A percentile compares a stretch with the other conserved stretches of the same genome.
These are phyloP conservation scores for Trichoderma sp. DNA, from an alignment of 2,329 filamentous ascomycete species.

Conservation along the genomic window DNA sequence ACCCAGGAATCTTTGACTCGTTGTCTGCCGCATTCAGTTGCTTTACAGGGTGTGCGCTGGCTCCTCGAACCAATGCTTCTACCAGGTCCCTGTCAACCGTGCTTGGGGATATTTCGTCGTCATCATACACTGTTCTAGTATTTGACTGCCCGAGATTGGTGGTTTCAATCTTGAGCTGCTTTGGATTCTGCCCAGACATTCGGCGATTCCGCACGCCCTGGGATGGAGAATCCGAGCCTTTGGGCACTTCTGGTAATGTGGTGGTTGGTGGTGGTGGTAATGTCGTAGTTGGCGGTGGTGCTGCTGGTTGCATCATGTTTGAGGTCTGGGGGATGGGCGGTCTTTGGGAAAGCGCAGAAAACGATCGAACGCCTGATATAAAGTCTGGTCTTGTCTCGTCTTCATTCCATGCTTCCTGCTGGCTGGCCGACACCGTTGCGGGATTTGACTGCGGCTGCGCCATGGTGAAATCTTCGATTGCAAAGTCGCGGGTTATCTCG, in stretches of 20 bases:
- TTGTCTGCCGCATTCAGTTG: conserved; percentile 34
- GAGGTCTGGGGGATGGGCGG: conserved; percentile 30
- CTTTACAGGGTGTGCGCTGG: conserved; percentile 23
- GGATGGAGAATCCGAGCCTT: conserved; percentile 37
- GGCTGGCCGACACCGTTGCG: background rate
- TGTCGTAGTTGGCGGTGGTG: conserved; percentile 54
- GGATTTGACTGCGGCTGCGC: conserved; percentile 5
- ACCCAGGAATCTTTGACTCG: conserved; percentile 33
- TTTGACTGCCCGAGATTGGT: conserved; percentile 34
- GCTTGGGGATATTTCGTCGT: conserved; percentile 20
- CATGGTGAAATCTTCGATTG: conserved; percentile 80
- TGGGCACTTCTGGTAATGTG: conserved; percentile 49
- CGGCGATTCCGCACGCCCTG: conserved; percentile 71
- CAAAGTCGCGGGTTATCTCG: conserved; percentile 82
- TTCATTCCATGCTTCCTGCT: conserved; percentile 20
- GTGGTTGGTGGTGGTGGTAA: conserved; percentile 54
- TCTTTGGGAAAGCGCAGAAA: conserved; percentile 70
- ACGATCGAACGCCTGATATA: conserved; percentile 52
- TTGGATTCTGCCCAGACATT: conserved; percentile 76
- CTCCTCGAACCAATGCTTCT: background rate
- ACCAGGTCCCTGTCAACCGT: conserved; percentile 19
- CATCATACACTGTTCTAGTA: conserved; percentile 24
- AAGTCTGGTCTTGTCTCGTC: background rate
- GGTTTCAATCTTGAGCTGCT: conserved; percentile 89
- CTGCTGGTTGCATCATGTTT: conserved; percentile 33